Evolutionary conservation across 1,284 basidiomycete species (phyloP), one percentile per base, ranked within the genome.

Genomic region (Neonothopanus nambi): DNA sequence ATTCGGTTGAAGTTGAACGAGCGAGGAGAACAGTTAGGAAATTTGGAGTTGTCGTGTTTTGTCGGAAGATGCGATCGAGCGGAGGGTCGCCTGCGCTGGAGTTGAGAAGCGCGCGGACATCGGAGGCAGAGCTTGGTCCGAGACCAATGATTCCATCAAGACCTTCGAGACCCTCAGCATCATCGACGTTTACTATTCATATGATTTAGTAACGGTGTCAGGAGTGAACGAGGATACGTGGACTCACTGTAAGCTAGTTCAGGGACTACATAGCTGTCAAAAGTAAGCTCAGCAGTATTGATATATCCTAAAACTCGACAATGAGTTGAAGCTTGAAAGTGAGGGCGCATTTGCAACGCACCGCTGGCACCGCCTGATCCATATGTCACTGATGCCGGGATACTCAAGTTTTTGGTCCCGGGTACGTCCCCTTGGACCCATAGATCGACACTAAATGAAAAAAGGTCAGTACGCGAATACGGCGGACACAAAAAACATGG

Each of bases 201-300:
- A 35, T 48, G 3, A 48, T 8, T 9, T 18, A 37, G 35, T 15
- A 13, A n/a, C n/a, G n/a, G n/a, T n/a, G n/a, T n/a, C n/a, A n/a
- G n/a, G n/a, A n/a, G n/a, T n/a, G n/a, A n/a, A n/a, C n/a, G n/a
- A n/a, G n/a, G n/a, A 39, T 13, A 40, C 24, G 3, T 13, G 6
- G 6, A 38, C 47, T n/a, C 12, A 49, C 47, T 12, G 18, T 49
- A 49, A 13, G 36, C 47, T 28, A 39, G 47, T 12, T 49, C 17
- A 12, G 20, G 5, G 26, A 49, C 17, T 20, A 24, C 28, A 24
- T 39, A 39, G 3, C 26, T 24, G 17, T 49, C 47, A 15, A 49
- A 40, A 15, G 15, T n/a, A 20, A 49, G 26, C 11, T 38, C 18
- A 20, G 47, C 47, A 11, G 47, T 39, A 24, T 49, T 49, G 38